A percentile compares a stretch with the other conserved stretches of the same genome.
These are phyloP conservation scores for Carex arenaria DNA, from an alignment of 202 grass and related monocot genomes.

Conservation along the genomic window DNA sequence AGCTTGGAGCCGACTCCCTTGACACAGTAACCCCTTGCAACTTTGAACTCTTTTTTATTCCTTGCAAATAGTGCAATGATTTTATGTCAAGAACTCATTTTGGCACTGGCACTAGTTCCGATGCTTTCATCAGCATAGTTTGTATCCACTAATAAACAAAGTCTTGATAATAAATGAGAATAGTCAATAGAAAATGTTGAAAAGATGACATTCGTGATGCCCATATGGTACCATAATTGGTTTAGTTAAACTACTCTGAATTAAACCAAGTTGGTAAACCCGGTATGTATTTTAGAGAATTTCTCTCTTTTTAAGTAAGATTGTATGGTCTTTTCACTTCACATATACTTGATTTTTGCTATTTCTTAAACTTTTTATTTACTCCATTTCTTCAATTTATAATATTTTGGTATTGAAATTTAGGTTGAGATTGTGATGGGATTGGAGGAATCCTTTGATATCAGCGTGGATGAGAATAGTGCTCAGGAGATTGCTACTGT, in stretches of 20 bases:
- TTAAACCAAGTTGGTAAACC: background rate
- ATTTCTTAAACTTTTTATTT: background rate
- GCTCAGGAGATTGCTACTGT: conserved; percentile 60
- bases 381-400: background rate
- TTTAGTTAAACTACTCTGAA: background rate
- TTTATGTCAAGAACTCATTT: background rate
- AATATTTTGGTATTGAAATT: background rate
- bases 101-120: background rate
- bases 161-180: background rate
- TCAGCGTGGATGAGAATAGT: conserved; percentile 59
- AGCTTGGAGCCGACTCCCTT: conserved; percentile 92
- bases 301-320: background rate
- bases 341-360: background rate
- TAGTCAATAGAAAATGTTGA: background rate
- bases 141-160: background rate
- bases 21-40: conserved; percentile 53
- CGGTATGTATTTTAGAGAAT: too few species aligned
- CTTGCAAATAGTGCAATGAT: background rate
- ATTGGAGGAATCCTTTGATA: conserved; percentile 59
- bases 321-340: background rate
- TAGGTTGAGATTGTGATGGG: conserved; percentile 91
- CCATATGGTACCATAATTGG: background rate
- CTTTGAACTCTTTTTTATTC: background rate
- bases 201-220: background rate
- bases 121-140: background rate